Evolutionary conservation across 371 early-diverging fungal species (phyloP).

Genomic region (Coemansia sp.): DNA sequence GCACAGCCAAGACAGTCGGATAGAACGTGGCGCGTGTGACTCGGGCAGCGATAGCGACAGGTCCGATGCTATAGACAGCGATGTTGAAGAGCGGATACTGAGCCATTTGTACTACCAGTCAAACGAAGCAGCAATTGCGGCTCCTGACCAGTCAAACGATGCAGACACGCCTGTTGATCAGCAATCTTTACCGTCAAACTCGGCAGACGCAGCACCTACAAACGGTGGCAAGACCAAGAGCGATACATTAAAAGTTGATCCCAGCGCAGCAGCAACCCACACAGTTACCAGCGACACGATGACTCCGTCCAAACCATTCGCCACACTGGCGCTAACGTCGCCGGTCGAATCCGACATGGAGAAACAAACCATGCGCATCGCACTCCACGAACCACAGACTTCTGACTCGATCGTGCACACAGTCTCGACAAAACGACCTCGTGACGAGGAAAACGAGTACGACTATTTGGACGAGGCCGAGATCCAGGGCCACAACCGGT

Average conservation of each 20-base stretch:
- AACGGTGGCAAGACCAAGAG: neutral
- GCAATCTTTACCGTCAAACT: neutral
- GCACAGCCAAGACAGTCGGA: slow-evolving; percentile 3
- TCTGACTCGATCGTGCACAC: slow-evolving; percentile 9
- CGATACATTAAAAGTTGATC: neutral
- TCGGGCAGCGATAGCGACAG: slow-evolving; percentile 1
- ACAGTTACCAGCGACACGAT: neutral
- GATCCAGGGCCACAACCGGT: slow-evolving; percentile 48
- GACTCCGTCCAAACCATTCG: neutral
- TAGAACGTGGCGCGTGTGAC: neutral
- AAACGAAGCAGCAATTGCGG: slow-evolving; percentile 11
- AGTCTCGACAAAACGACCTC: slow-evolving; percentile 4
- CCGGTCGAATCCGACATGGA: slow-evolving; percentile 10
- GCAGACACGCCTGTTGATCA: neutral
- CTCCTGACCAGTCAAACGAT: neutral
- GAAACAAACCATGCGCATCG: slow-evolving; percentile 29
- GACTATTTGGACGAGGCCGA: slow-evolving; percentile 43
- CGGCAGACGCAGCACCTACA: neutral
- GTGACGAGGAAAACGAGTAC: slow-evolving; percentile 29
- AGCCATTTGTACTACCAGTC: slow-evolving; percentile 50
- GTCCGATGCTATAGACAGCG: slow-evolving; percentile 46
- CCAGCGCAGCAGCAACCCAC: neutral
- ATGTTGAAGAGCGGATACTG: slow-evolving; percentile 48
- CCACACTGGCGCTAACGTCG: neutral
- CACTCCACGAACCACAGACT: slow-evolving; percentile 12